A percentile compares a stretch with the other conserved stretches of the same genome.
These are phyloP conservation scores for Aspergillus cavernicola DNA, from an alignment of 495 filamentous ascomycete genomes.

Conservation along the genomic window DNA sequence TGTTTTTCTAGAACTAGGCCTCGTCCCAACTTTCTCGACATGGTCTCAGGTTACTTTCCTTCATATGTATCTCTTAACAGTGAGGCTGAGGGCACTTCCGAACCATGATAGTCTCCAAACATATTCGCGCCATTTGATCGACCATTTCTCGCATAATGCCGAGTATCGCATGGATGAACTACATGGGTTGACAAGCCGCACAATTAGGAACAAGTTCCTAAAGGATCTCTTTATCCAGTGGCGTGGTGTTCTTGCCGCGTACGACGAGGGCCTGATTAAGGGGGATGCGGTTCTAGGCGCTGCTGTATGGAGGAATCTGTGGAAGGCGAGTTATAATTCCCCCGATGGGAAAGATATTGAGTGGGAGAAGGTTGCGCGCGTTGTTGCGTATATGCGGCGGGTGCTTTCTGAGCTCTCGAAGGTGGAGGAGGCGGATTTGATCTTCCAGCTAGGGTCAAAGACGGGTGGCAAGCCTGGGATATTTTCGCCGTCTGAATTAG, in stretches of 20 bases:
- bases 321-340: constrained; percentile 55
- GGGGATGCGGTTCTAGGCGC: constrained; percentile 82
- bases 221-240: constrained; percentile 92
- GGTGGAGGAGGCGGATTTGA: constrained; percentile 55
- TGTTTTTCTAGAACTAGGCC: constrained; percentile 46
- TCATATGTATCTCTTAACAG: constrained; percentile 90
- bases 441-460: constrained; percentile 29
- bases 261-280: constrained; percentile 81
- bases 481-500: constrained; percentile 34
- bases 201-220: constrained; percentile 75
- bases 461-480: constrained; percentile 24
- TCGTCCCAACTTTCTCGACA: constrained; percentile 81
- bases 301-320: constrained; percentile 92
- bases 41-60: constrained; percentile 96
- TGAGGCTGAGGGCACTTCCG: constrained; percentile 75
- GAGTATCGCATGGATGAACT: constrained; percentile 78
- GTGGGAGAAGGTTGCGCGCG: constrained; percentile 61
- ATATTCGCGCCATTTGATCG: constrained; percentile 74
- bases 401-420: constrained; percentile 59
- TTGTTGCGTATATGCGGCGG: constrained; percentile 76
- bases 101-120: constrained; percentile 49
- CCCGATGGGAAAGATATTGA: constrained; percentile 58
- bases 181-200: constrained; percentile 62
- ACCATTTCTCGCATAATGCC: constrained; percentile 91
- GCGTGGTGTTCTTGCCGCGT: constrained; percentile 76